A percentile compares a stretch with the other conserved stretches of the same genome.
phyloP scores from a whole-genome alignment of 2,329 filamentous ascomycete genomes.

The Pseudocercospora cruenta region DNA sequence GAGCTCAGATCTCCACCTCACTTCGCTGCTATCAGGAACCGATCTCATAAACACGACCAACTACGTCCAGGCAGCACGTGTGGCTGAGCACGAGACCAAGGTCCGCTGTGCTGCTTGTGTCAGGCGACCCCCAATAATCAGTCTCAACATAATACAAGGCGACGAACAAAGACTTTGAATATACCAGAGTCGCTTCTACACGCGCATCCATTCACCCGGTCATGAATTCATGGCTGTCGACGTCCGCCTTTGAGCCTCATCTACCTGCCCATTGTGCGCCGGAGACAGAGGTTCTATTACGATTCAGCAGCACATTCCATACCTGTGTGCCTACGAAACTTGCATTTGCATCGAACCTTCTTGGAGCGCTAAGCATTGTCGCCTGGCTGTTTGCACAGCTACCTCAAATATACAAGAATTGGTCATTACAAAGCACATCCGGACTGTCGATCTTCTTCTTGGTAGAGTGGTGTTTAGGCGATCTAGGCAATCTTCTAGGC shows the following conservation, averaged over 20 bases:
- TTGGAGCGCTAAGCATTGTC: slow-evolving; percentile 65
- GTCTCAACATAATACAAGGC: neutral
- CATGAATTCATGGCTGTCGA: slow-evolving; percentile 31
- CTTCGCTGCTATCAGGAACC: neutral
- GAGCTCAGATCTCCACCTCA: neutral
- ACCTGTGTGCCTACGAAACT: slow-evolving; percentile 67
- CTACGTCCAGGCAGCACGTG: slow-evolving; percentile 23
- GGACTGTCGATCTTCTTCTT: slow-evolving; percentile 69
- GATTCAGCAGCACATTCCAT: slow-evolving; percentile 62
- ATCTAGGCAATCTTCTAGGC: slow-evolving; percentile 65
- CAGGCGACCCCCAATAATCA: slow-evolving; percentile 2
- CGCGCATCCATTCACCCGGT: slow-evolving; percentile 3
- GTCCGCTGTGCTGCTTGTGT: slow-evolving; percentile 2
- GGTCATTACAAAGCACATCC: slow-evolving; percentile 64
- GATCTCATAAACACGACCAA: neutral
- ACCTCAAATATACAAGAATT: slow-evolving; percentile 72
- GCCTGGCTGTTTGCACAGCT: slow-evolving; percentile 72
- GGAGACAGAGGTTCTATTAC: slow-evolving; percentile 58
- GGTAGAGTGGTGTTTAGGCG: slow-evolving; percentile 67
- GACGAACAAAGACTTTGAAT: neutral
- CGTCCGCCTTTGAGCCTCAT: slow-evolving; percentile 38
- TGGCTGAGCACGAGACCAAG: slow-evolving; percentile 28
- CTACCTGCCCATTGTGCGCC: slow-evolving; percentile 65
- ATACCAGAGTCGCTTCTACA: neutral
- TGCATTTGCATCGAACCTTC: slow-evolving; percentile 62